Evolutionary conservation across 2,329 filamentous ascomycete species (phyloP).

Genomic region (Cercospora canescens): DNA sequence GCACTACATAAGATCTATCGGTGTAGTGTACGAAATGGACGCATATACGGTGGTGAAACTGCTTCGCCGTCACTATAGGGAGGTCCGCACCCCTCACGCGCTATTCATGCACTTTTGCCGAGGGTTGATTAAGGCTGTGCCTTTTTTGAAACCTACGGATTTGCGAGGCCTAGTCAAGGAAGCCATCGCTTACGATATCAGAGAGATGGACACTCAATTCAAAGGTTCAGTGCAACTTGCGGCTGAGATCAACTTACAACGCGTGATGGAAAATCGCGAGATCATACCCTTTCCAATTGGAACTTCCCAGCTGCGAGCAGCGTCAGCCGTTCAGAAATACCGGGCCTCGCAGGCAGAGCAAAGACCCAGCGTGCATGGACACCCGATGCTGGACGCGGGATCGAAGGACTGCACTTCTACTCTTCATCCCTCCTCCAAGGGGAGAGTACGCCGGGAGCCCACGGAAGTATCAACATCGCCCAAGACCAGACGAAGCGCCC

Average conservation of each 20-base stretch:
- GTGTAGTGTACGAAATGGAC: conserved; percentile 21
- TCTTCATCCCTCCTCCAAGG: background rate
- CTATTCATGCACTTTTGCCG: conserved; percentile 31
- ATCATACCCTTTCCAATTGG: conserved; percentile 20
- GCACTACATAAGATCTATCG: conserved; percentile 18
- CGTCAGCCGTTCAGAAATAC: background rate
- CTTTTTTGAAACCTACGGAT: conserved; percentile 20
- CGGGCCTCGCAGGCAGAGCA: background rate
- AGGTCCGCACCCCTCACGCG: conserved; percentile 30
- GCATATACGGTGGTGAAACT: conserved; percentile 22
- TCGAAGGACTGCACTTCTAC: background rate
- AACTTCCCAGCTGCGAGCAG: background rate
- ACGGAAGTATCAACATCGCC: background rate
- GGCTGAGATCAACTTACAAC: conserved; percentile 5
- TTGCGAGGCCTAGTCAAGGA: conserved; percentile 27
- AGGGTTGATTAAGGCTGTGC: conserved; percentile 16
- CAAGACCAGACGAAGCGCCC: background rate
- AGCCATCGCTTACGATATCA: conserved; percentile 31
- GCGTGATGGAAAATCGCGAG: background rate
- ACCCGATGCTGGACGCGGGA: background rate
- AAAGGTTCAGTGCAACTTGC: background rate
- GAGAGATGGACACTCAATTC: conserved; percentile 15
- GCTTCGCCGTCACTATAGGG: conserved; percentile 29
- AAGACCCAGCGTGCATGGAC: background rate
- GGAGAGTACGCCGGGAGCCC: background rate